phyloP scores from a whole-genome alignment of 2,329 filamentous ascomycete genomes.

The Cordyceps cateniannulata region DNA sequence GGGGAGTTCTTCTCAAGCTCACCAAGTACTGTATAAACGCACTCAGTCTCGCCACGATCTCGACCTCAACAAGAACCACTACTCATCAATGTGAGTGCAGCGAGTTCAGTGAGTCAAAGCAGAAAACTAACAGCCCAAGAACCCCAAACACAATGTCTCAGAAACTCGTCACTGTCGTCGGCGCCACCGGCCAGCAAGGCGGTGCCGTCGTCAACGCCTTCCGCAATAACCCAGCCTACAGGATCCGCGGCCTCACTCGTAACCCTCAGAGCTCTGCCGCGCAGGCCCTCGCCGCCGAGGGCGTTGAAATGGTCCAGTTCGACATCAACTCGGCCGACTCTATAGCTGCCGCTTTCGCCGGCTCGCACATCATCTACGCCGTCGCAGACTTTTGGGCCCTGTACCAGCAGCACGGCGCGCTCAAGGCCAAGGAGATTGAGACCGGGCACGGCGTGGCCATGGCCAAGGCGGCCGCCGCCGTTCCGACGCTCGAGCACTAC shows the following conservation, averaged over 20 bases:
- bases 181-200: conserved; percentile 13
- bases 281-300: neutral
- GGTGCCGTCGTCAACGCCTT: conserved; percentile 5
- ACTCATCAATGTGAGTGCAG: neutral
- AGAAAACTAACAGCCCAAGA: neutral
- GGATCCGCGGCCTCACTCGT: neutral
- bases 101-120: neutral
- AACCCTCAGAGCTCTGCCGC: neutral
- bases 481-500: conserved; percentile 33
- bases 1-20: neutral
- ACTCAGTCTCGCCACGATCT: neutral
- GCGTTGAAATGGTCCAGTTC: conserved; percentile 42
- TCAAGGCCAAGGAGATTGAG: conserved; percentile 31
- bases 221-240: neutral
- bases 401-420: conserved; percentile 22
- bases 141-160: neutral
- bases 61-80: neutral
- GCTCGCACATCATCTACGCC: conserved; percentile 27
- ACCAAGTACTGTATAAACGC: neutral
- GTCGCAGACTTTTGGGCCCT: conserved; percentile 29
- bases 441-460: conserved; percentile 33
- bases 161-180: conserved; percentile 8
- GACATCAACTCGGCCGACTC: conserved; percentile 42
- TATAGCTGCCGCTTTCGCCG: neutral
- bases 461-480: conserved; percentile 32